Percentiles rank a stretch among this genome's conserved stretches.
Conservation (phyloP, 352 stramenopile genomes). For the Aphanomyces stellatus region DNA sequence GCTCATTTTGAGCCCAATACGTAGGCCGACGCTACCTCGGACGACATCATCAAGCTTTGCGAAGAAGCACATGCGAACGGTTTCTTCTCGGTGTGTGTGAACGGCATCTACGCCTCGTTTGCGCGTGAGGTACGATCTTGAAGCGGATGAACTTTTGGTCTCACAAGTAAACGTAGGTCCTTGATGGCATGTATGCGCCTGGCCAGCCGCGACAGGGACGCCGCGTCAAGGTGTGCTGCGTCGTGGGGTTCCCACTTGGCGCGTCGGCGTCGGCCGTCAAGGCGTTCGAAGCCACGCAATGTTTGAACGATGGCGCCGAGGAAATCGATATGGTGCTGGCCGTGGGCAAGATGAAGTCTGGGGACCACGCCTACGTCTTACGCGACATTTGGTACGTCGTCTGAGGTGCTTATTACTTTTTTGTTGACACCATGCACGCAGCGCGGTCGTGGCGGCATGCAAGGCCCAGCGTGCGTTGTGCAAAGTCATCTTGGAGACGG, state of each 20-base stretch:
- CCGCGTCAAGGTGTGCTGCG: conserved; percentile 73
- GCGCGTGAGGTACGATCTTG: conserved; percentile 38
- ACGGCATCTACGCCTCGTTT: conserved; percentile 54
- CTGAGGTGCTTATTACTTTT: neutral
- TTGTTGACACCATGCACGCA: conserved; percentile 2
- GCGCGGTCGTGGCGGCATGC: conserved; percentile 45
- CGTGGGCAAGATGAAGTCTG: conserved; percentile 49
- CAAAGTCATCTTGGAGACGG: conserved; percentile 85
- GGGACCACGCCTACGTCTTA: conserved; percentile 64
- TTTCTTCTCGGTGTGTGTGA: conserved; percentile 79
- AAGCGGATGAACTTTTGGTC: too few relatives aligned
- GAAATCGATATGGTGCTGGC: conserved; percentile 88
- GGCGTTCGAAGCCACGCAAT: conserved; percentile 58
- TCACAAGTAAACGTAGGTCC: too few relatives aligned
- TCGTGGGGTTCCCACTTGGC: conserved; percentile 72
- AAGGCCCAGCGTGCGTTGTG: conserved; percentile 41
- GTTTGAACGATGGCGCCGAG: conserved; percentile 56
- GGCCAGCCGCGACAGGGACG: conserved; percentile 22
- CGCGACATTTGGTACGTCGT: conserved; percentile 54
- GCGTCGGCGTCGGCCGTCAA: conserved; percentile 48
- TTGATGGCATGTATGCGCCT: neutral
- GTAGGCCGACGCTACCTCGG: conserved; percentile 50
- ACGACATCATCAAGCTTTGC: conserved; percentile 58
- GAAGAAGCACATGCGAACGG: conserved; percentile 51
- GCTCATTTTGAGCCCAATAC: too few relatives aligned